Conservation (phyloP, 768 basidiomycete genomes). For the Sporobolomyces phaffii region DNA sequence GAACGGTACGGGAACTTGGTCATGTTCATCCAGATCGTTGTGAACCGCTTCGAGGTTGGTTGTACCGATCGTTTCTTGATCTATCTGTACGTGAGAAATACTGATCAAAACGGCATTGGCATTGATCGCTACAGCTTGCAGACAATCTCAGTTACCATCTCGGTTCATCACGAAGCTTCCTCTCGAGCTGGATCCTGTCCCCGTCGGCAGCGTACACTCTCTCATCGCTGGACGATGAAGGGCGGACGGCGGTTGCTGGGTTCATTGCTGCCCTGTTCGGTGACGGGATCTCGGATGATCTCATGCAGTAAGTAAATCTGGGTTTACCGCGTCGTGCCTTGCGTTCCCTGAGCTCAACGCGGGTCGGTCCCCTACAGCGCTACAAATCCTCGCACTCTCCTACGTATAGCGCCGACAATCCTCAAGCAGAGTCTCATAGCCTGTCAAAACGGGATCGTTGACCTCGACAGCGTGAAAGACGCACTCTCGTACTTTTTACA, state of each 20-base stretch:
- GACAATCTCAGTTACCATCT: constrained; percentile 28
- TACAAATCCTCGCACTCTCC: constrained; percentile 46
- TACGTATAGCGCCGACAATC: constrained; percentile 45
- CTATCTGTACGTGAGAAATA: neutral
- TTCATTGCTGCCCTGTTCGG: constrained; percentile 40
- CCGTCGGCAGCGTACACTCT: constrained; percentile 6
- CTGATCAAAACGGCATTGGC: neutral
- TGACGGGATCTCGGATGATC: constrained; percentile 42
- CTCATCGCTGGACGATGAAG: constrained; percentile 1
- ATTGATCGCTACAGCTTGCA: constrained; percentile 8
- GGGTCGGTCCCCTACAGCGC: constrained; percentile 32
- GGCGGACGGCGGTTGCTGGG: constrained; percentile 13
- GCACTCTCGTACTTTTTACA: constrained; percentile 49
- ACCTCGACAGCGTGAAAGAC: constrained; percentile 46
- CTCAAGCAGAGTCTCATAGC: constrained; percentile 48
- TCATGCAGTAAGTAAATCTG: constrained; percentile 36
- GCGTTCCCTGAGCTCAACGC: too few relatives aligned
- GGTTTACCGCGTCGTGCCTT: neutral
- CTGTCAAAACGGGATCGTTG: constrained; percentile 44
- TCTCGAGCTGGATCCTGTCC: constrained; percentile 12
- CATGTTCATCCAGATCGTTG: constrained; percentile 22
- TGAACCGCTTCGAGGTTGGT: constrained; percentile 20
- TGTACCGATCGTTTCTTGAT: neutral
- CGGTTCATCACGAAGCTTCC: constrained; percentile 18
- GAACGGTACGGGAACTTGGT: constrained; percentile 32